Base-by-base conservation (phyloP, 352 stramenopile genomes). In the Chrysophaeum taylorii region DNA sequence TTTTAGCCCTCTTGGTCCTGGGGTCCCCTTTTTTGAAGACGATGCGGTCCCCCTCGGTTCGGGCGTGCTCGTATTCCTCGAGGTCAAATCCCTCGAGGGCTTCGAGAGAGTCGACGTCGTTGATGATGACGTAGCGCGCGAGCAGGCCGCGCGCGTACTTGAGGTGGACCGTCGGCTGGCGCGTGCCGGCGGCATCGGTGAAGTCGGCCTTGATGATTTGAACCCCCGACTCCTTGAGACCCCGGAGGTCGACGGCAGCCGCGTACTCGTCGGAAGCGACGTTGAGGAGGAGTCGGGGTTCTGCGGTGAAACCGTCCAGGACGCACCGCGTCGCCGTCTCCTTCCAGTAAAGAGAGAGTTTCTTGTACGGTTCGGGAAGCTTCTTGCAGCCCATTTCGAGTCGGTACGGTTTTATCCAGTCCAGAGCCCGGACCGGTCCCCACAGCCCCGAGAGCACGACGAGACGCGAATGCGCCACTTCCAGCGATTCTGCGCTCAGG, bases 221-320 rank as follows among this genome's bases (percentile, higher is more conserved):
- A 2, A 63, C 52, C 27, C 52, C 52, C 9, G 52, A 25, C 9
- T 7, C 33, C 7, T 4, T 2, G 9, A 33, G 27, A 15, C 5
- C 7, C 7, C 7, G 27, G 29, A 63, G 39, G 29, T 63, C 52
- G 4, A 63, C 27, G 5, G 52, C 52, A 7, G 7, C 14, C 25
- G 52, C 52, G 52, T 63, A 63, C 52, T 63, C 52, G 52, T 63
- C 52, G 27, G 52, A 63, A 4, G 52, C 52, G 52, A 63, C 4
- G 52, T 63, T 63, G 4, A 63, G 27, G 5, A 63, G 29, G 9
- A 63, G 5, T 2, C 25, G 2, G 25, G 12, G 27, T 15, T 39
- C 29, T 15, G 27, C 33, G 33, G 21, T 31, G 33, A 25, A 63
- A 15, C 52, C 52, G 27, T 9, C 29, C 27, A 63, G 52, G 33